Conservation (phyloP, 75 land plant species). For the Ceratopteris richardii region DNA sequence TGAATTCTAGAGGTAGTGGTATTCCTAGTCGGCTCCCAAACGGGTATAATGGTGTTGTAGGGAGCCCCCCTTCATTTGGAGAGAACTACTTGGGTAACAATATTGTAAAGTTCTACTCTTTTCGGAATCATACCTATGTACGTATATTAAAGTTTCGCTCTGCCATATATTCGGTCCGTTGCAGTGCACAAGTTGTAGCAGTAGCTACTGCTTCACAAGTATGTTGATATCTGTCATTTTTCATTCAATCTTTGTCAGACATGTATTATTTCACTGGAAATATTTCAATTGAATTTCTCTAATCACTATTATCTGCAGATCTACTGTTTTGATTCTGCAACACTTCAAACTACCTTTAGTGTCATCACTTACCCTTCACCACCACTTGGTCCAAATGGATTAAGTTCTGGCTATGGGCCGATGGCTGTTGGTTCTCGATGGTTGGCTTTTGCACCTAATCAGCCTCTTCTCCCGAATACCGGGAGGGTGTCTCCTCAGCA, state of each 20-base stretch:
- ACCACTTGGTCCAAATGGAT: slow-evolving; percentile 24
- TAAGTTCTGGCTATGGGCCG: slow-evolving; percentile 62
- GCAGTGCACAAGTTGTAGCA: slow-evolving; percentile 78
- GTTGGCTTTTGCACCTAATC: slow-evolving; percentile 87
- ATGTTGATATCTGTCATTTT: slow-evolving; percentile 7
- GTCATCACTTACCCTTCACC: slow-evolving; percentile 75
- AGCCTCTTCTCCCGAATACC: slow-evolving; percentile 35
- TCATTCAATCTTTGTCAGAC: no score
- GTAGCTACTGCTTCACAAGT: slow-evolving; percentile 73
- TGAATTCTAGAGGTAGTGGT: slow-evolving; percentile 9
- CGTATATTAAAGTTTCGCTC: slow-evolving; percentile 68
- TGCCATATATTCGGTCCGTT: slow-evolving; percentile 59
- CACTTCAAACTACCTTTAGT: slow-evolving; percentile 66
- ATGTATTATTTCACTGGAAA: no score
- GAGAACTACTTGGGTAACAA: slow-evolving; percentile 44
- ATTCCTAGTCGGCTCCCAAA: slow-evolving; percentile 25
- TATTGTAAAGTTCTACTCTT: slow-evolving; percentile 64
- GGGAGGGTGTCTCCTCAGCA: slow-evolving; percentile 82
- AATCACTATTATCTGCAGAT: slow-evolving; percentile 40
- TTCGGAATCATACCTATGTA: slow-evolving; percentile 57
- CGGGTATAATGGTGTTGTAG: slow-evolving; percentile 25
- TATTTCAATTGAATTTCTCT: no score
- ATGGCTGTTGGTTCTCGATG: slow-evolving; percentile 85
- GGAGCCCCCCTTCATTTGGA: slow-evolving; percentile 23
- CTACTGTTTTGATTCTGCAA: slow-evolving; percentile 71